phyloP scores from a whole-genome alignment of 371 early-diverging fungal genomes.

The Nematocida ironsii region DNA sequence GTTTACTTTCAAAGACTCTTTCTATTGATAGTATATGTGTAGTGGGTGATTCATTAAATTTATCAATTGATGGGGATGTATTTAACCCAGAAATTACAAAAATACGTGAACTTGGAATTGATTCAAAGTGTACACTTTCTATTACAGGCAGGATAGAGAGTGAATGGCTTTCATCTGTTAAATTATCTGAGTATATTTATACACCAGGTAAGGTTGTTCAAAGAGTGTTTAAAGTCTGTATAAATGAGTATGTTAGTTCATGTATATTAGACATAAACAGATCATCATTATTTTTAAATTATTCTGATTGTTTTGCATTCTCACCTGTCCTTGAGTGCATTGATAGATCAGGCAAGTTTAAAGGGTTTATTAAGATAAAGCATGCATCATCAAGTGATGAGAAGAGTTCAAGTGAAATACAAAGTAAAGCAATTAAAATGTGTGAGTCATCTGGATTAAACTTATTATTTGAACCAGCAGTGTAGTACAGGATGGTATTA shows the following conservation, averaged over 20 bases:
- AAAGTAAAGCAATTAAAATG: not conserved
- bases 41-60: not conserved
- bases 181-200: not conserved
- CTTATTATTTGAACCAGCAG: not conserved
- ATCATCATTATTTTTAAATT: not conserved
- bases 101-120: not conserved
- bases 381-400: too few species aligned
- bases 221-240: not conserved
- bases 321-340: not conserved
- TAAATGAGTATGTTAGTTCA: not conserved
- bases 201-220: not conserved
- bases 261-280: not conserved
- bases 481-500: too few species aligned
- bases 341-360: too few species aligned
- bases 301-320: not conserved
- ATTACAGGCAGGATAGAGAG: not conserved
- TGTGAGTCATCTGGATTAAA: not conserved
- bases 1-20: not conserved
- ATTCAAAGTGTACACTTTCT: not conserved
- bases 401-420: not conserved
- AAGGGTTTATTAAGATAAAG: too few species aligned
- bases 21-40: not conserved
- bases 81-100: not conserved
- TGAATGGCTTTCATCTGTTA: not conserved
- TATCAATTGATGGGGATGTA: slow-evolving; percentile 1